Evolutionary conservation across 768 basidiomycete genomes (phyloP), one percentile per base, ranked within the genome.

Genomic region (Mycena alexandri): DNA sequence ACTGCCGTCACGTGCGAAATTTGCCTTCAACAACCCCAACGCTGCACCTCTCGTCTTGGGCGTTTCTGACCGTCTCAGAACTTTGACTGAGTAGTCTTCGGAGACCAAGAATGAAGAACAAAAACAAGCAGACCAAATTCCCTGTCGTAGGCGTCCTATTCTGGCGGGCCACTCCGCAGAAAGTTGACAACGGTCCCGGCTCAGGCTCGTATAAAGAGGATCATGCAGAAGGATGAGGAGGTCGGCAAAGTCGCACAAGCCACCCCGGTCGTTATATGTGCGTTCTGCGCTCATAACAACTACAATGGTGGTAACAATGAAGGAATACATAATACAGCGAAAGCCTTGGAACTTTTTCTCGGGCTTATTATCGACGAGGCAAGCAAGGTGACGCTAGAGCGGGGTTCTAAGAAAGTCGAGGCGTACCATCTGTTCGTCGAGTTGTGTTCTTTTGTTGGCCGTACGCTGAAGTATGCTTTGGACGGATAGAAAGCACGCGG

Each of bases 151-250:
- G 93, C 79, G 57, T 60, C 65, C 51, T 11, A 44, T 34, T 52
- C 41, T 24, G 34, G 21, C 22, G 52, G 16, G 38, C 55, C 48
- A 63, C 29, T 38, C 13, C 25, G 12, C 51, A 7, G 42, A 21
- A 58, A 19, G 38, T 25, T 54, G 46, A 60, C 65, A 16, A 36
- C 51, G 24, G 7, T 19, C 38, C 41, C 53, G 1, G 22, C 21
- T 5, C 71, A 97, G 96, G 96, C 97, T 5, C 91, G 97, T 50
- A 99, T 99, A 83, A 99, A 98, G 86, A 94, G 95, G 83, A 98
- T 98, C 62, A 99, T 99, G 94, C 97, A 99, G 83, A 95, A 96
- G 77, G 97, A 99, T 76, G 97, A 99, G 76, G 97, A 99, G 76
- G 97, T 99, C 21, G 97, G 97, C 64, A 99, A 99, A 78, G 95